These are phyloP conservation scores for Kwoniella sp. DNA, from an alignment of 768 basidiomycete genomes.

Conservation along the genomic window DNA sequence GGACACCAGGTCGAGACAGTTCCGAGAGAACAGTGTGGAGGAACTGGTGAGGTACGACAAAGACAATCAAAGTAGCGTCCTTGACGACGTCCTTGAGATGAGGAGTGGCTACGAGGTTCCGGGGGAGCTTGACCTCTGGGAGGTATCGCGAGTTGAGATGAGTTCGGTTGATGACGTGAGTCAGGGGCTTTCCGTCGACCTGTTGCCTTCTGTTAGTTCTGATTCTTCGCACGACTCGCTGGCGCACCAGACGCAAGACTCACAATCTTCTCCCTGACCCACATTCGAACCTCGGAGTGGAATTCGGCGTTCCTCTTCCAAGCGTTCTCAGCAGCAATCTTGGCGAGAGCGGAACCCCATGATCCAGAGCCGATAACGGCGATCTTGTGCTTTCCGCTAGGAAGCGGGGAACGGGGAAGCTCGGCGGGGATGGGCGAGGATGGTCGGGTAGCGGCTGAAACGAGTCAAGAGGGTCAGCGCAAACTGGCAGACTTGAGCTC, in stretches of 20 bases:
- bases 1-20: slow-evolving; percentile 37
- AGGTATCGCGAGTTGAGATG: slow-evolving; percentile 54
- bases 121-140: slow-evolving; percentile 51
- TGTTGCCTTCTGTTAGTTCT: no score
- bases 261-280: slow-evolving; percentile 54
- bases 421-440: slow-evolving; percentile 40
- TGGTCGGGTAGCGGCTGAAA: slow-evolving; percentile 44
- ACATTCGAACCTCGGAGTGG: slow-evolving; percentile 53
- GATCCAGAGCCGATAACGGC: slow-evolving; percentile 50
- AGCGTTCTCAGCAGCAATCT: slow-evolving; percentile 50
- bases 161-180: slow-evolving; percentile 54
- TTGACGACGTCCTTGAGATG: slow-evolving; percentile 52
- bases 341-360: slow-evolving; percentile 52
- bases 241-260: no score
- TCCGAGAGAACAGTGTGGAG: slow-evolving; percentile 44
- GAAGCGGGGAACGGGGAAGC: slow-evolving; percentile 44
- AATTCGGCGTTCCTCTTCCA: slow-evolving; percentile 49
- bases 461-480: background rate
- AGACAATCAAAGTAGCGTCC: slow-evolving; percentile 53
- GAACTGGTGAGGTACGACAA: slow-evolving; percentile 53
- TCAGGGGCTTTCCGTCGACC: slow-evolving; percentile 50
- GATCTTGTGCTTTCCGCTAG: slow-evolving; percentile 47
- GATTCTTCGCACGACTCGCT: no score
- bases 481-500: background rate
- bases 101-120: slow-evolving; percentile 52